phyloP scores from a whole-genome alignment of 495 filamentous ascomycete genomes.

The Cryomyces minteri region DNA sequence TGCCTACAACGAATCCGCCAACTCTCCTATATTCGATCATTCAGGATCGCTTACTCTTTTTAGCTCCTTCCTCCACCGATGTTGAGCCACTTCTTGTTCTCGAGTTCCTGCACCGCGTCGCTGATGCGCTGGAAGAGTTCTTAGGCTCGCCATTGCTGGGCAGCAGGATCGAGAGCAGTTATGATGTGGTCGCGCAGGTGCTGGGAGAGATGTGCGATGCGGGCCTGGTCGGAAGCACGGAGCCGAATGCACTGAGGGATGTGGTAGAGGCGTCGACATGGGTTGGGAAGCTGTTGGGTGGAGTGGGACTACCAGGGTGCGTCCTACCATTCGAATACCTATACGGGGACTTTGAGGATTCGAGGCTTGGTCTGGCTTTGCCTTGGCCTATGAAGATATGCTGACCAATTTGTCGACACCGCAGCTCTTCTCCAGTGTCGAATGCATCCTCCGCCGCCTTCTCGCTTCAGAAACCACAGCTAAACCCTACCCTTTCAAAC shows the following conservation, averaged over 20 bases:
- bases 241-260: slow-evolving; percentile 84
- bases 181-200: slow-evolving; percentile 88
- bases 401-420: neutral
- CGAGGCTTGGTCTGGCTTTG: too few relatives aligned
- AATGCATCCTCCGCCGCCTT: neutral
- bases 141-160: slow-evolving; percentile 76
- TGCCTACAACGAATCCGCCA: slow-evolving; percentile 65
- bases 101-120: slow-evolving; percentile 86
- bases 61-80: slow-evolving; percentile 66
- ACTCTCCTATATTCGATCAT: slow-evolving; percentile 73
- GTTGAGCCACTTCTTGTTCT: slow-evolving; percentile 86
- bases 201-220: slow-evolving; percentile 94
- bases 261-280: slow-evolving; percentile 77
- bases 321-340: slow-evolving; percentile 8
- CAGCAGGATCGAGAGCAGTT: slow-evolving; percentile 67
- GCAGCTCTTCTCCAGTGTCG: slow-evolving; percentile 24
- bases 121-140: slow-evolving; percentile 91
- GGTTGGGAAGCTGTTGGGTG: slow-evolving; percentile 80
- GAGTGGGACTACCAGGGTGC: slow-evolving; percentile 63
- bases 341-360: neutral
- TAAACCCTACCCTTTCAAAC: neutral
- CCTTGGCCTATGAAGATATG: neutral
- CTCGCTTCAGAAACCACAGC: slow-evolving; percentile 6
- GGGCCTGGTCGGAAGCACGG: slow-evolving; percentile 74
- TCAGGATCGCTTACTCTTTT: slow-evolving; percentile 75